Percentiles rank a stretch among this genome's conserved stretches.
phyloP scores from a whole-genome alignment of 2,329 filamentous ascomycete genomes.

The Cladosporium cucumerinum region DNA sequence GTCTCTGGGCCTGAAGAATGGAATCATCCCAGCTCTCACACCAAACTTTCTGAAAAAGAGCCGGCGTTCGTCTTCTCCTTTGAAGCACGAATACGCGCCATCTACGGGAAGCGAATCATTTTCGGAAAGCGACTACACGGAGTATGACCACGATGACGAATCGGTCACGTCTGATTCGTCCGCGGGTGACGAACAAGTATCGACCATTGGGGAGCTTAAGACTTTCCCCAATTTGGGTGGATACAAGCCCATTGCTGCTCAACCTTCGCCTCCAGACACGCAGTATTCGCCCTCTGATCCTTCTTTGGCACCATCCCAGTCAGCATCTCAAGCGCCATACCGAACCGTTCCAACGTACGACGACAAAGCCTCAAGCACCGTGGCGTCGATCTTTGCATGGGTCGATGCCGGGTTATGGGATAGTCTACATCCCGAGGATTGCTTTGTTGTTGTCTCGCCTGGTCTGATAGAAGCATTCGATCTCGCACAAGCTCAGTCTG shows the following conservation, averaged over 20 bases:
- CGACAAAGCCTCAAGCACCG: constrained; percentile 51
- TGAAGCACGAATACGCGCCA: constrained; percentile 96
- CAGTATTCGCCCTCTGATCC: constrained; percentile 39
- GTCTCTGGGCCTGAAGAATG: constrained; percentile 26
- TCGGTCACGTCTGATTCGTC: constrained; percentile 50
- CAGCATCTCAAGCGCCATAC: constrained; percentile 72
- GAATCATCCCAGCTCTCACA: constrained; percentile 33
- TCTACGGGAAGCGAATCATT: constrained; percentile 67
- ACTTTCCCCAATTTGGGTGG: constrained; percentile 32
- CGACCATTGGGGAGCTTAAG: constrained; percentile 34
- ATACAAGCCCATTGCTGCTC: constrained; percentile 33
- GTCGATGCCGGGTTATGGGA: constrained; percentile 62
- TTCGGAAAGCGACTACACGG: constrained; percentile 55
- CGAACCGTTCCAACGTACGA: constrained; percentile 50
- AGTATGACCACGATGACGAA: constrained; percentile 46
- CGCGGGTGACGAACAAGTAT: constrained; percentile 40
- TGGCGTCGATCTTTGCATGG: constrained; percentile 63
- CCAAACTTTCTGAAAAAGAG: constrained; percentile 44
- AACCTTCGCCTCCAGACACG: constrained; percentile 24
- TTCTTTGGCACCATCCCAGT: constrained; percentile 75
- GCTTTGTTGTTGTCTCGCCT: constrained; percentile 59
- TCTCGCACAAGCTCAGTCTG: constrained; percentile 44
- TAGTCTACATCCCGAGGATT: constrained; percentile 58
- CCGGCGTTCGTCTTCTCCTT: constrained; percentile 80
- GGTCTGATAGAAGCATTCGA: constrained; percentile 64